Percentiles rank a stretch among this genome's conserved stretches.
Conservation (phyloP, 495 filamentous ascomycete genomes). For the Neurospora sp. region DNA sequence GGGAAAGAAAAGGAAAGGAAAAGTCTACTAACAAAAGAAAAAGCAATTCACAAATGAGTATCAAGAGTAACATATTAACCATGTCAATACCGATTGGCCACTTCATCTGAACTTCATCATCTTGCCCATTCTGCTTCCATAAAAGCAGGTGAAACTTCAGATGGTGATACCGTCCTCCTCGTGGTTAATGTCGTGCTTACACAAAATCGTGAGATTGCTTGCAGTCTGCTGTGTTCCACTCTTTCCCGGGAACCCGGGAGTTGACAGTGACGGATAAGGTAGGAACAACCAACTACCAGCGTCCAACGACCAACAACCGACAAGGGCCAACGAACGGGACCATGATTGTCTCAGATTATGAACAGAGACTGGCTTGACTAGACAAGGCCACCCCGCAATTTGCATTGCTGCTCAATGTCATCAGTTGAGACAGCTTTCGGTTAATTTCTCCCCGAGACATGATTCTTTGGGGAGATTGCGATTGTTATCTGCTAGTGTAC, state of each 20-base stretch:
- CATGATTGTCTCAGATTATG: background rate
- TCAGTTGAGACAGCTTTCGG: background rate
- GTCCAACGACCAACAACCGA: background rate
- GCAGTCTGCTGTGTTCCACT: background rate
- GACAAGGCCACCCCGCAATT: background rate
- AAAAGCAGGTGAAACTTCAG: too few species aligned
- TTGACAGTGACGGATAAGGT: background rate
- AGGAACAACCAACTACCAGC: background rate
- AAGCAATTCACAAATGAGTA: background rate
- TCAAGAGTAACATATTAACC: background rate
- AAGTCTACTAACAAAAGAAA: background rate
- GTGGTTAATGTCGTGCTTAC: background rate
- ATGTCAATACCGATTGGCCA: background rate
- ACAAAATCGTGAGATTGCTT: background rate
- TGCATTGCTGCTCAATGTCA: background rate
- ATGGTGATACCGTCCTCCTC: background rate
- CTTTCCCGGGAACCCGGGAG: background rate
- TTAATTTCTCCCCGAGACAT: background rate
- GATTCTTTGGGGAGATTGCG: background rate
- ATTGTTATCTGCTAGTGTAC: background rate
- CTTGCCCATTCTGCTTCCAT: background rate
- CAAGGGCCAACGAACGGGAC: too few species aligned
- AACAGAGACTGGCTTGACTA: too few species aligned
- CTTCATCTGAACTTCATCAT: too few species aligned
- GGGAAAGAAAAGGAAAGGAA: background rate